Evolutionary conservation across 495 filamentous ascomycete species (phyloP), one percentile per base, ranked within the genome.

Genomic region (Haplographium delicatum): DNA sequence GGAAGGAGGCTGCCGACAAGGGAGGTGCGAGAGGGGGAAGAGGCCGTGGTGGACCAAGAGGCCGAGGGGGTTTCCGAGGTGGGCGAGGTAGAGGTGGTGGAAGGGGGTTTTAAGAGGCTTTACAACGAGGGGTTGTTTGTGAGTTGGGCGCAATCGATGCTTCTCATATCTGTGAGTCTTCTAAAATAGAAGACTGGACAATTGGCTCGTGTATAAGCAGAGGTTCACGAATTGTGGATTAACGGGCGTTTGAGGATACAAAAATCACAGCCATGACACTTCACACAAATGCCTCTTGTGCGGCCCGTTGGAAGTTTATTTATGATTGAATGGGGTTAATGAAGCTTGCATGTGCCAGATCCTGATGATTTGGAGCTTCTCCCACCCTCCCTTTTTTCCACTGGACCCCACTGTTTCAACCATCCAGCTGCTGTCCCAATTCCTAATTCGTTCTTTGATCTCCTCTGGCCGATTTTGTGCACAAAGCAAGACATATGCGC

Each of bases 401-500:
- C 88, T 95, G 25, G 72, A 76, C 33, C 86, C 86, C 9, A 91
- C 89, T n/a, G 75, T 85, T 68, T 89, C 84, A 1, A 78, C 88
- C 39, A 54, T 70, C 91, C 90, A 96, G 0, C 59, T 70, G 4
- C 56, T 50, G 11, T 72, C 69, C 72, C 84, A 79, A 11, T 41
- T 58, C 20, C 73, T 65, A 50, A 96, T 76, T 49, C 75, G 65
- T 51, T 73, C 72, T 62, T 83, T 86, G 19, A 96, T 87, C 47
- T 81, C 72, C 44, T 86, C 81, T 0, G 89, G 88, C 56, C 71
- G 76, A 66, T 96, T 96, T 69, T 93, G 88, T 54, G 81, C 80
- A 65, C 93, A 97, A 0, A 98, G 80, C 52, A 98, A 62, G 22
- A 97, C 63, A 70, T 96, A 97, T 2, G 89, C 93, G 8, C 91